A percentile compares a stretch with the other conserved stretches of the same genome.
Conservation (phyloP, 495 filamentous ascomycete genomes). For the Penicillium verhagenii region DNA sequence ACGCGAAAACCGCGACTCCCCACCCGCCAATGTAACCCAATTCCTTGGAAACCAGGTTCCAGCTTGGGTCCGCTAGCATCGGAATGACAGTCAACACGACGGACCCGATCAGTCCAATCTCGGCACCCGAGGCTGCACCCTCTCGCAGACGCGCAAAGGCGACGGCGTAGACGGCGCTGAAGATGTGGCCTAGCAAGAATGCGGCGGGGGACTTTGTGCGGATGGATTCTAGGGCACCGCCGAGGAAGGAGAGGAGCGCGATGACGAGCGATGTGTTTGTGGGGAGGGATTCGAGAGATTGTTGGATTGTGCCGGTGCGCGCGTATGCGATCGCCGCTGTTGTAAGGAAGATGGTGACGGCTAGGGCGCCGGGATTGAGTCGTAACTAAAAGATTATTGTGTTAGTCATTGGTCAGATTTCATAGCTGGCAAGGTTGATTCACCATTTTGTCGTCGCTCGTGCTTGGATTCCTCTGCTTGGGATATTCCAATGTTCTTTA, state of each 20-base stretch:
- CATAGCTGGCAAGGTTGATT: neutral
- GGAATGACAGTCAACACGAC: neutral
- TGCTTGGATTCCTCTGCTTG: neutral
- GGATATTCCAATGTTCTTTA: neutral
- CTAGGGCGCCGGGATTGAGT: neutral
- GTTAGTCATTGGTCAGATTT: neutral
- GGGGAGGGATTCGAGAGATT: constrained; percentile 3
- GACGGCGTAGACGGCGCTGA: neutral
- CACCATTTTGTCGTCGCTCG: neutral
- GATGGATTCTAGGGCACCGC: neutral
- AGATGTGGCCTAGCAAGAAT: neutral
- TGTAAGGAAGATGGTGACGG: neutral
- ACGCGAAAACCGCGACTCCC: neutral
- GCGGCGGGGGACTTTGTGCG: neutral
- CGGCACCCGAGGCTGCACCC: neutral
- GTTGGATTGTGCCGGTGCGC: constrained; percentile 1
- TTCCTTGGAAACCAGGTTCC: neutral
- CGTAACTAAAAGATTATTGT: neutral
- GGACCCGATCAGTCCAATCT: neutral
- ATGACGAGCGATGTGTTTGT: neutral
- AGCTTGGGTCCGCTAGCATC: neutral
- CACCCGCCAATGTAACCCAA: neutral
- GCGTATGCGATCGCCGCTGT: constrained; percentile 2
- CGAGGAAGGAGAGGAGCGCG: neutral
- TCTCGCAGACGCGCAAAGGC: neutral